Evolutionary conservation across 2,329 filamentous ascomycete species (phyloP).

Genomic region (Curvularia sp.): DNA sequence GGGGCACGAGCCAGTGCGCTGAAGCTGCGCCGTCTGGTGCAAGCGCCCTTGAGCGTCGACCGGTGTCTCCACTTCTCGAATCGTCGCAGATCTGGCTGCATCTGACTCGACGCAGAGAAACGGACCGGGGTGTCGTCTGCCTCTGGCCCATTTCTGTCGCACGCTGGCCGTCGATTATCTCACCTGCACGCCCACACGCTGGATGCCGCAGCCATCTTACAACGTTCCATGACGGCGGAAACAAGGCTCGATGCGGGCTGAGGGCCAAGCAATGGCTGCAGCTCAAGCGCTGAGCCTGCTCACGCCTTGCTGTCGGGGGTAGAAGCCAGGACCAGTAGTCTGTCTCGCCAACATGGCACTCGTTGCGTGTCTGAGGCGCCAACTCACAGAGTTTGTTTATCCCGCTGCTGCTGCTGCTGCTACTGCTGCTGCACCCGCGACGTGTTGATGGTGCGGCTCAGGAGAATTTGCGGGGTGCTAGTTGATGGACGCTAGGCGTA

Average conservation of each 20-base stretch:
- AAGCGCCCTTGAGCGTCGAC: slow-evolving; percentile 36
- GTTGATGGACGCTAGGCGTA: slow-evolving; percentile 15
- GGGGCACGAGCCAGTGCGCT: slow-evolving; percentile 47
- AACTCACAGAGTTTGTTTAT: background rate
- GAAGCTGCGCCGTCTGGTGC: slow-evolving; percentile 41
- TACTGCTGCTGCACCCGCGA: background rate
- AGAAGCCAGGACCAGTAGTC: no score
- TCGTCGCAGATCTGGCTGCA: slow-evolving; percentile 43
- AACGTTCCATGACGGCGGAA: slow-evolving; percentile 37
- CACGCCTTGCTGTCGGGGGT: slow-evolving; percentile 18
- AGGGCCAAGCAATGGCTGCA: slow-evolving; percentile 31
- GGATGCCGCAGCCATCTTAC: slow-evolving; percentile 42
- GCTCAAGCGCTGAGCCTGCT: slow-evolving; percentile 28
- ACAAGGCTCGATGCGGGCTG: slow-evolving; percentile 13
- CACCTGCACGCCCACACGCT: slow-evolving; percentile 34
- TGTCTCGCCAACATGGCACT: background rate
- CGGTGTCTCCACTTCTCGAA: slow-evolving; percentile 37
- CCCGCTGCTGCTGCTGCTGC: no score
- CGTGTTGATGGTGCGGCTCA: background rate
- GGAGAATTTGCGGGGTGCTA: slow-evolving; percentile 9
- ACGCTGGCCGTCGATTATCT: slow-evolving; percentile 31
- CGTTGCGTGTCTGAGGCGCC: background rate
- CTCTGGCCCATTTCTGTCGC: slow-evolving; percentile 35
- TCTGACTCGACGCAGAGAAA: slow-evolving; percentile 45
- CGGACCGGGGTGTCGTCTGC: slow-evolving; percentile 37